Base-by-base conservation (phyloP, 192 early-diverging fungal species). In the Entomortierella chlamydospora region DNA sequence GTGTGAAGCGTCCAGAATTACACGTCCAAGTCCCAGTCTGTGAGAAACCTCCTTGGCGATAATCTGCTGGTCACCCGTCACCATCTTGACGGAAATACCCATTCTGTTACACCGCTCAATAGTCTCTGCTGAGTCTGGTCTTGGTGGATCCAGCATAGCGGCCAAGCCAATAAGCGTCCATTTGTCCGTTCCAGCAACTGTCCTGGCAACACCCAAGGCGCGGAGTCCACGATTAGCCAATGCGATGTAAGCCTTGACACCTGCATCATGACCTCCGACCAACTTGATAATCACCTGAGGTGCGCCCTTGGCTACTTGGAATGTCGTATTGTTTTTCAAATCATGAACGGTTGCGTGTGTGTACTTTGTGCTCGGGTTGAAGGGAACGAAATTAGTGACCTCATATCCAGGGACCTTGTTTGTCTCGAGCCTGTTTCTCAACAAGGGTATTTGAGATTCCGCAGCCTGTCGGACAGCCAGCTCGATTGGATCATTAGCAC, bases 401-500 rank as follows among this genome's bases (percentile, higher is more conserved):
- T 90, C 88, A 73, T 89, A 94, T 28, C 93, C 93, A 23, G 90
- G 88, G 20, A 92, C 86, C 42, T 88, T 71, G 88, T 87, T 80
- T 7, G 60, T 64, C 17, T 57, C 68, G 29, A 59, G 68, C 18
- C 89, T 63, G 30, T 73, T 64, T 29, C 61, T 73, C 33, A 94
- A 80, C 5, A 86, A 34, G 12, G 83, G 80, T 4, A 91, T 85
- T 31, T 73, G 70, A 2, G 53, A 61, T 51, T 88, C 69, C 17
- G 91, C 89, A 13, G 92, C 92, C 26, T 64, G 64, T 30, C 93
- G 92, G 13, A 93, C 85, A n/a, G 93, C 91, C 42, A 78, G 28
- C 82, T 94, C 93, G 70, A 94, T 94, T 6, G 93, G 87, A 61
- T 94, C 93, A 31, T 87, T 83, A 33, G 93, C 87, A 30, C 92